These are phyloP conservation scores for Vararia minispora DNA, from an alignment of 768 basidiomycete species.

Conservation along the genomic window DNA sequence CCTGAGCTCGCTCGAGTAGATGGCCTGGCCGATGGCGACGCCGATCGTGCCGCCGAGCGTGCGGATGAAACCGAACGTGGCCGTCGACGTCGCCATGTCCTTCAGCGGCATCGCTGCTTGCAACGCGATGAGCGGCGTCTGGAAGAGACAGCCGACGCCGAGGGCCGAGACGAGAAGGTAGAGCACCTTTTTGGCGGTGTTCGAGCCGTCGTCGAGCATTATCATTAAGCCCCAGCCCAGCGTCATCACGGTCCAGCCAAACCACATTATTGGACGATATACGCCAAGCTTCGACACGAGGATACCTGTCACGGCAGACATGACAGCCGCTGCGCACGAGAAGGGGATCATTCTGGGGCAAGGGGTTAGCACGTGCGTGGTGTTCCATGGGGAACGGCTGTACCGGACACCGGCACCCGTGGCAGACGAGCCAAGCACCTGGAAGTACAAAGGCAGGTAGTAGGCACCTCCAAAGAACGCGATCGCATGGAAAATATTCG, in stretches of 20 bases:
- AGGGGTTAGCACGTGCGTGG: neutral
- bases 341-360: constrained; percentile 59
- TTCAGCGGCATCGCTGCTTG: constrained; percentile 84
- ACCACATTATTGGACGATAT: constrained; percentile 57
- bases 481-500: constrained; percentile 51
- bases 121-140: constrained; percentile 60
- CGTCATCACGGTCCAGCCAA: constrained; percentile 40
- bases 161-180: constrained; percentile 57
- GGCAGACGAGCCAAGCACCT: constrained; percentile 66
- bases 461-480: constrained; percentile 45
- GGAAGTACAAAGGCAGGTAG: constrained; percentile 71
- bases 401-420: constrained; percentile 59
- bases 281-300: constrained; percentile 43
- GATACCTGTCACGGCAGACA: constrained; percentile 47
- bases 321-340: constrained; percentile 46
- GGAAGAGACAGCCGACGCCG: constrained; percentile 58
- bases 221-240: constrained; percentile 69
- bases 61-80: constrained; percentile 61
- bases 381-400: neutral
- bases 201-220: constrained; percentile 47
- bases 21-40: constrained; percentile 61
- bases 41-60: constrained; percentile 70
- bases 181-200: constrained; percentile 45
- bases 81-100: constrained; percentile 78
- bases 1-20: constrained; percentile 43